Conservation (phyloP, 176 grass and related monocot genomes). For the Avena insularis region DNA sequence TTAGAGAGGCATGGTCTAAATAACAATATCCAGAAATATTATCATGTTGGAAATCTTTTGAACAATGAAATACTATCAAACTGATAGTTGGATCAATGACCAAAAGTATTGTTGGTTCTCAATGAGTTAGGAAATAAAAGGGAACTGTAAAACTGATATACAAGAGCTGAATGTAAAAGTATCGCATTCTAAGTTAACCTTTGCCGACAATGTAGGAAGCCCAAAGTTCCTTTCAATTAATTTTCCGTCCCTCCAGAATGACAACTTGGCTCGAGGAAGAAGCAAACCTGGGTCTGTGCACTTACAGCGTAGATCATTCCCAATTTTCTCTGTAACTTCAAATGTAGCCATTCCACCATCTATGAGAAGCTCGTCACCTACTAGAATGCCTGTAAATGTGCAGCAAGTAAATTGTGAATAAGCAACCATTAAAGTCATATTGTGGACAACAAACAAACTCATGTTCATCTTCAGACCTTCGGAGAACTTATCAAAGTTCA, state of each 20-base stretch:
- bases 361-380: constrained; percentile 71
- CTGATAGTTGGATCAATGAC: not conserved
- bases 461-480: constrained; percentile 35
- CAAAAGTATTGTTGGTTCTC: constrained; percentile 12
- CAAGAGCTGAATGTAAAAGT: not conserved
- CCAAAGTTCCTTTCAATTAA: constrained; percentile 72
- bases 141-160: constrained; percentile 25
- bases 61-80: not conserved
- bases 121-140: constrained; percentile 5
- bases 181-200: constrained; percentile 50
- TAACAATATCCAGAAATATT: constrained; percentile 16
- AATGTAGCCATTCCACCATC: constrained; percentile 83
- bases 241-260: constrained; percentile 67
- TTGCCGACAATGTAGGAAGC: constrained; percentile 62
- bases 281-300: constrained; percentile 72
- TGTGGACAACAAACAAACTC: constrained; percentile 19
- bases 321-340: constrained; percentile 61
- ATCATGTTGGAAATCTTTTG: not conserved
- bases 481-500: constrained; percentile 50
- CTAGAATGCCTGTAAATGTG: constrained; percentile 58
- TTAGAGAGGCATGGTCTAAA: not conserved
- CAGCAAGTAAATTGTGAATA: constrained; percentile 11
- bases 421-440: constrained; percentile 20
- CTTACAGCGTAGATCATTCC: constrained; percentile 62
- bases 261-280: constrained; percentile 75